phyloP scores from a whole-genome alignment of 805 yeast genomes.

The Wickerhamiella spandovensis region DNA sequence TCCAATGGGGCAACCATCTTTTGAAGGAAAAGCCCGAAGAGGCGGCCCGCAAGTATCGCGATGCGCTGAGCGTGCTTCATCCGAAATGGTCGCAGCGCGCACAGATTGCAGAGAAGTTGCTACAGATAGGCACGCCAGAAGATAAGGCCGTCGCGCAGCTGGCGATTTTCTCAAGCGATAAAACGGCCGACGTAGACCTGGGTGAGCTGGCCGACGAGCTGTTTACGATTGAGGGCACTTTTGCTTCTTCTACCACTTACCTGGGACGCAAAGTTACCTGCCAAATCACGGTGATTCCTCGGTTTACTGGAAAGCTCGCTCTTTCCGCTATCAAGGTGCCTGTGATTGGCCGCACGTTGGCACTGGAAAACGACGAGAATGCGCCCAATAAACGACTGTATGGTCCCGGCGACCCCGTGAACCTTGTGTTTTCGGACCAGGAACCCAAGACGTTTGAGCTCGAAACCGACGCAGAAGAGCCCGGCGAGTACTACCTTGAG shows the following conservation, averaged over 20 bases:
- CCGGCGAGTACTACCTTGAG: constrained; percentile 18
- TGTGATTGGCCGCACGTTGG: constrained; percentile 8
- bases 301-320: constrained; percentile 6
- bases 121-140: constrained; percentile 18
- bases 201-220: background rate
- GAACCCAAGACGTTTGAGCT: constrained; percentile 19
- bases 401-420: constrained; percentile 4
- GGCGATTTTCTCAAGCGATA: constrained; percentile 4
- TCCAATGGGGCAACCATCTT: background rate
- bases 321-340: constrained; percentile 7
- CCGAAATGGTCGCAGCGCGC: background rate
- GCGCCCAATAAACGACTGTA: background rate
- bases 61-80: background rate
- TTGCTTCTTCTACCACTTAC: constrained; percentile 8
- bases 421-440: constrained; percentile 15
- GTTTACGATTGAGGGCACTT: constrained; percentile 11
- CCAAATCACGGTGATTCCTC: constrained; percentile 14
- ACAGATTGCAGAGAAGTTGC: background rate
- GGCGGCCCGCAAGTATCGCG: background rate
- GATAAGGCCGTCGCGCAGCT: constrained; percentile 5
- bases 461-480: constrained; percentile 14
- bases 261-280: constrained; percentile 13
- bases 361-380: constrained; percentile 1
- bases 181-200: background rate
- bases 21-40: background rate